Percentiles rank a stretch among this genome's conserved stretches.
These are phyloP conservation scores for Fusarium newnesense DNA, from an alignment of 2,329 filamentous ascomycete species.

Conservation along the genomic window DNA sequence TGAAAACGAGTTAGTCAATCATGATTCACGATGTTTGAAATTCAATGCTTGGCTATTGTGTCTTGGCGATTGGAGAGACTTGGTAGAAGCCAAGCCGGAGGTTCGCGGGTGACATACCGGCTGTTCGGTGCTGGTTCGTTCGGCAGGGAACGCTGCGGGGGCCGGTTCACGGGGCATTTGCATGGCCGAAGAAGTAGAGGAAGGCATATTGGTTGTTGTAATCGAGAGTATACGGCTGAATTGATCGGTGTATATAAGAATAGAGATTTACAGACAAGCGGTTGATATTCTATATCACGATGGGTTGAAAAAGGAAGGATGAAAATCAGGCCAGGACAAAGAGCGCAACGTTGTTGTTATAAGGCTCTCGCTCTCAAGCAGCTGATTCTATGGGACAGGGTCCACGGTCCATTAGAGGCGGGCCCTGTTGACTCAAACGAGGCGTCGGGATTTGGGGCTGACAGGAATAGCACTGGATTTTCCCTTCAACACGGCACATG, in stretches of 20 bases:
- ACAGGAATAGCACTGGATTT: not conserved
- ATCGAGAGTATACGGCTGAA: not conserved
- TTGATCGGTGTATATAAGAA: not conserved
- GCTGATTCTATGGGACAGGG: constrained; percentile 22
- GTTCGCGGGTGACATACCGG: constrained; percentile 45
- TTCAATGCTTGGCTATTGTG: not conserved
- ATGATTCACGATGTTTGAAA: not conserved
- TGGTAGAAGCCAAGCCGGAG: constrained; percentile 4
- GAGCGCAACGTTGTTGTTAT: constrained; percentile 31
- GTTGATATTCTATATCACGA: not conserved
- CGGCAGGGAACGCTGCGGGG: constrained; percentile 43
- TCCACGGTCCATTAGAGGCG: constrained; percentile 19
- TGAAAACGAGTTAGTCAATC: not conserved
- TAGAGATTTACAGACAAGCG: not conserved
- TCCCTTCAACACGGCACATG: constrained; percentile 17
- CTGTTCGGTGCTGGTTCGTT: constrained; percentile 47
- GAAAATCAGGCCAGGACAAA: constrained; percentile 22
- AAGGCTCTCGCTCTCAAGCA: constrained; percentile 15
- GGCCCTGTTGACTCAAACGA: constrained; percentile 19
- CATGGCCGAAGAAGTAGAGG: constrained; percentile 21
- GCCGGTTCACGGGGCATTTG: constrained; percentile 50
- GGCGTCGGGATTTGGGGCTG: constrained; percentile 16
- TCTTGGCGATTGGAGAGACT: not conserved
- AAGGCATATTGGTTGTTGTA: constrained; percentile 27
- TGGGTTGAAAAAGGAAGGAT: constrained; percentile 1